Base-by-base conservation (phyloP, 208 protist genomes). In the Leptomonas seymouri region DNA sequence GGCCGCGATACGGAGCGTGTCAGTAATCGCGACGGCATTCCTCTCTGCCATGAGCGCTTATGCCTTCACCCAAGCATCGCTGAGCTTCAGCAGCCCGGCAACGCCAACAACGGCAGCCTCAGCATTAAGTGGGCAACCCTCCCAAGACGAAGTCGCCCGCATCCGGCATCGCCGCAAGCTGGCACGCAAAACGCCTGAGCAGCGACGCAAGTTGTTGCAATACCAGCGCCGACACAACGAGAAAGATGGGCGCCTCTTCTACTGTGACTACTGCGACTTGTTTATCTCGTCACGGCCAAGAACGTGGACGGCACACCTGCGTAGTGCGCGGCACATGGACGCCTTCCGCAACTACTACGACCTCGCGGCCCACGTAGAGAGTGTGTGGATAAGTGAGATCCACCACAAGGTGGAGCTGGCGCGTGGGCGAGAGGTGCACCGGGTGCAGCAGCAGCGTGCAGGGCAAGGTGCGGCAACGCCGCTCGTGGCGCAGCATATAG, bases 201-300 rank as follows among this genome's bases (percentile, higher is more conserved):
- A 90, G 64, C 87, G 85, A n/a, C 81, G 80, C 18, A 71, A 68
- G 16, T 57, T 81, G 6, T 65, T 86, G 21, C 86, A 88, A 64
- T 95, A 93, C 64, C 51, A 72, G 23, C 85, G 90, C 12, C 80
- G 90, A 1, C 90, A 95, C 72, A 96, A 94, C 68, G 91, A 96
- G 50, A 80, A 84, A 28, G 87, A 96, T 59, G 88, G 78, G 15
- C 76, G 75, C 3, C 71, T 96, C 20, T 81, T 79, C 58, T 96
- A 94, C 76, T 96, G 91, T 67, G 88, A 93, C 67, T 94, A 94
- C 80, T 96, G 91, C 51, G 88, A 96, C 70, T 49, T 94, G 20
- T 96, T 96, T 56, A 59, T 96, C 39, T 90, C 86, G 55, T 81
- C 76, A 1, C 70, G 73, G 18, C 76, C 63, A 12, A 76, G 72